Base-by-base conservation (phyloP, 306 rosid genomes). In the Psophocarpus tetragonolobus region DNA sequence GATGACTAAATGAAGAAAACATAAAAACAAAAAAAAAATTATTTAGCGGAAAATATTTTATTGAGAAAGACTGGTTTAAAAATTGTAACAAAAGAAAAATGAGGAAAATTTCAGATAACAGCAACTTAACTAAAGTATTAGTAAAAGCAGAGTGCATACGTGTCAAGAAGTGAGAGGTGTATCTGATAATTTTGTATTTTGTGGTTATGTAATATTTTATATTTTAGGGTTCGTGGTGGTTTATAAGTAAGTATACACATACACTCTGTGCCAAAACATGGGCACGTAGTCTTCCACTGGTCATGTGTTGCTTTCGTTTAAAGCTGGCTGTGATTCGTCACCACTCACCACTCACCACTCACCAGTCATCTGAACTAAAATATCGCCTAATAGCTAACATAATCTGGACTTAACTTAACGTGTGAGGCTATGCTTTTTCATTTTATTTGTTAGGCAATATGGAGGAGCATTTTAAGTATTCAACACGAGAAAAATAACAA, bases 241-340 rank as follows among this genome's bases (percentile, higher is more conserved):
- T n/a, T n/a, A n/a, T n/a, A n/a, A n/a, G n/a, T 33, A 10, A 29
- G 51, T 53, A 0, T 17, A 33, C n/a, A n/a, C n/a, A n/a, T n/a
- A 20, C n/a, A 20, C 23, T 35, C 39, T 64, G 7, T 63, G 42
- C 68, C 68, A 18, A 81, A 53, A 1, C 30, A 12, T 8, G 20
- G 81, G 45, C n/a, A n/a, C n/a, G n/a, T n/a, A n/a, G n/a, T 78
- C 61, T 58, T 6, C 1, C 53, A 24, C 53, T 35, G 81, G 73
- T 82, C 84, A 78, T 62, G 17, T n/a, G 82, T 85, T 71, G 71
- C 82, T 82, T 75, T 85, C 86, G 26, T 24, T 41, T 68, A 42
- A 75, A 79, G 86, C 73, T 82, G 84, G 80, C 13, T 45, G 23
- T 29, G 73, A 47, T 18, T 78, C 24, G 3, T 27, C 42, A 15